Conservation (phyloP, 345 rosid species). For the Populus simonii region DNA sequence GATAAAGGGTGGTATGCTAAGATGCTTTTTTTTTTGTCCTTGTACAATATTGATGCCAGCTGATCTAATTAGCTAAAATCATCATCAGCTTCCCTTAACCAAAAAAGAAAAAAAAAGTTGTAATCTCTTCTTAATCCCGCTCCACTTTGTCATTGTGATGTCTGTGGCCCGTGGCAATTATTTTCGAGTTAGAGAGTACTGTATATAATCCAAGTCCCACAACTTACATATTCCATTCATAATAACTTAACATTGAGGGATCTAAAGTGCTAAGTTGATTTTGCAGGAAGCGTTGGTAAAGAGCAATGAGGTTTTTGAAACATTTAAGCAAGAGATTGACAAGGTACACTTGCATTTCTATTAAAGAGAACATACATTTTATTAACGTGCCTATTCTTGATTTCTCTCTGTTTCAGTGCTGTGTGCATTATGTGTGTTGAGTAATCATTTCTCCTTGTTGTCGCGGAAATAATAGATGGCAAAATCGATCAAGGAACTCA, state of each 20-base stretch:
- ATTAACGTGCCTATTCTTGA: not conserved
- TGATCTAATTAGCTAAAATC: not conserved
- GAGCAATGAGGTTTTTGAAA: conserved; percentile 93
- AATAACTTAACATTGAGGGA: not conserved
- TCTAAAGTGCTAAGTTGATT: conserved; percentile 9
- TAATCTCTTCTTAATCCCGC: not conserved
- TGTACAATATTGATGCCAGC: not conserved
- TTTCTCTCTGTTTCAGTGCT: not conserved
- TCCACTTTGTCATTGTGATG: not conserved
- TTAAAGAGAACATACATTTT: not conserved
- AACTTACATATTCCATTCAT: not conserved
- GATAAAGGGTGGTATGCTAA: no score
- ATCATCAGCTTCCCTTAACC: not conserved
- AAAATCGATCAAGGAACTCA: conserved; percentile 80
- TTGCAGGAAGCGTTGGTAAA: conserved; percentile 86
- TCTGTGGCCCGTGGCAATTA: not conserved
- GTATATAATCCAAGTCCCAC: not conserved
- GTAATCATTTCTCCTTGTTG: not conserved
- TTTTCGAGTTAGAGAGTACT: not conserved
- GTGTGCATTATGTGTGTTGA: not conserved
- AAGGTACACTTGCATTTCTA: conserved; percentile 43
- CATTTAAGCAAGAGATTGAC: conserved; percentile 92
- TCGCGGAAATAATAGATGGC: conserved; percentile 53
- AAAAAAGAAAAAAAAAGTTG: not conserved
- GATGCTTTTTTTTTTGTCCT: no score